Base-by-base conservation (phyloP, 2,329 filamentous ascomycete species). In the Microdochium paspali region DNA sequence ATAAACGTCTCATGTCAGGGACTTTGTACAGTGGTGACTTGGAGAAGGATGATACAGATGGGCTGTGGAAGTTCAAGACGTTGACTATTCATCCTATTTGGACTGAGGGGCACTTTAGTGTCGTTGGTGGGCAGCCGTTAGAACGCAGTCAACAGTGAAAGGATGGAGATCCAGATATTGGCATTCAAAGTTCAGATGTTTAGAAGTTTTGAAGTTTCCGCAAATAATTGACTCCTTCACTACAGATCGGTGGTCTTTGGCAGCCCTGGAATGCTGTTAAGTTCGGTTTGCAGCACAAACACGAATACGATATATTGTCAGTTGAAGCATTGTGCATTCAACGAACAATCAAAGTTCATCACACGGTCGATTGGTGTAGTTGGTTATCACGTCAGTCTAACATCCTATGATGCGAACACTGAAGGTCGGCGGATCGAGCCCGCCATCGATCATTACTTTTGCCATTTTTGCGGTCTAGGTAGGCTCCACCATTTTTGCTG, bases 301-400 rank as follows among this genome's bases (percentile, higher is more conserved):
- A n/a, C n/a, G n/a, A n/a, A n/a, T n/a, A n/a, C n/a, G n/a, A 18
- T 15, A 6, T 12, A 35, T 35, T 15, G 15, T 35, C 6, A 18
- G 15, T 35, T 18, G 23, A 20, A 5, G 35, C 35, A 15, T 9
- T 21, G 35, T 21, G 18, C 15, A 40, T 40, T 40, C 35, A 40
- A 18, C 10, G 18, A 40, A 40, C 9, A 10, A 28, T 21, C 35
- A 20, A 21, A 20, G 9, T 40, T 40, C 35, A 40, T 7, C 35
- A 18, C 18, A 40, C 12, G 35, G 35, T 40, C 35, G 35, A 40
- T 40, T 63, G 61, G 61, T 62, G 63, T 66, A 57, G 67, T 70
- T 69, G 67, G 66, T 70, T 69, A 70, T 70, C 67, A 70, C 68
- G 63, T 70, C 65, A 69, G 67, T 69, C 65, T 70, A 71, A 71